Evolutionary conservation across 1,139 yeast genomes (phyloP), one percentile per base, ranked within the genome.

Genomic region (Debaryomycetaceae sp.): DNA sequence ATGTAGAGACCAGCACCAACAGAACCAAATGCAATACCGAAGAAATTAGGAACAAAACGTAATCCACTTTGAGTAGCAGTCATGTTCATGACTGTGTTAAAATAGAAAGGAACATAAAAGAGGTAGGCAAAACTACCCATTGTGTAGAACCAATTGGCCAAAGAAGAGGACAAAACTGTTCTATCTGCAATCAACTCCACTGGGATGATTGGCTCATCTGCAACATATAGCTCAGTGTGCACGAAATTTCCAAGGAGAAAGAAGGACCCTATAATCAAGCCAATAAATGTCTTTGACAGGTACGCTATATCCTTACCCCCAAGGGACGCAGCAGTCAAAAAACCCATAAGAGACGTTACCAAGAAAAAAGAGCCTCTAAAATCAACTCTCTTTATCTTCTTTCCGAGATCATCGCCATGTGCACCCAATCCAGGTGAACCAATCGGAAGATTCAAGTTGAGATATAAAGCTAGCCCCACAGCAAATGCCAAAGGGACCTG

Each of bases 171-270:
- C 42, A 81, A 60, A 6, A 85, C 79, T 0, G 89, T 81, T 50
- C 85, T 71, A 45, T 80, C 75, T 6, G 66, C 60, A 56, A 85
- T 60, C 50, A 85, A 70, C 17, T 68, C 66, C 37, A 85, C 62
- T 2, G 91, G 93, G 44, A 84, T 67, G 33, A 85, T 82, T 3
- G 95, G 95, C 56, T 85, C 89, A 5, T 63, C 66, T 1, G 89
- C 80, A 24, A 78, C 68, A 40, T 70, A 62, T 24, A 70, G 52
- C 58, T 87, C 95, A 34, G 79, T 71, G 47, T 74, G 72, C 40
- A 79, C 71, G 49, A 82, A 75, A 0, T 54, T 52, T 1, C 41
- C 50, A 23, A 73, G 54, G 5, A 68, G 54, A 0, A 59, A 34
- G 4, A 55, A 27, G 1, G 72, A 59, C 5, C 39, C 46, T 1